Evolutionary conservation across 805 yeast genomes (phyloP).

Genomic region (Priceomyces fermenticarens): DNA sequence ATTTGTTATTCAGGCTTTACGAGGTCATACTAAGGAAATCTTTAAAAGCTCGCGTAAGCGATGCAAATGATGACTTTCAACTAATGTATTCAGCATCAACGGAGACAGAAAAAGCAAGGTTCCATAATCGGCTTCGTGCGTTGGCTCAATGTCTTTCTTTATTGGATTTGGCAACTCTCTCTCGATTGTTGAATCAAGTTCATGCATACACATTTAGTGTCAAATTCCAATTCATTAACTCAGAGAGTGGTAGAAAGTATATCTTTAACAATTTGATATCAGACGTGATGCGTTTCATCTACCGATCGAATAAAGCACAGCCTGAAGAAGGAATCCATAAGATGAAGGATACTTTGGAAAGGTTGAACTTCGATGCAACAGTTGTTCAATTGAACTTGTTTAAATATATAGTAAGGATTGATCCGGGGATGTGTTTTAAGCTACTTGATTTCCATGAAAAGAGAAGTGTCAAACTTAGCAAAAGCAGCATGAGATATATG

Average conservation of each 20-base stretch:
- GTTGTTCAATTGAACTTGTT: conserved; percentile 15
- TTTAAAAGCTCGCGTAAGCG: background rate
- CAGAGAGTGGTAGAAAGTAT: conserved; percentile 11
- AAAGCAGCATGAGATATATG: conserved; percentile 16
- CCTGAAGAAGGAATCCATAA: conserved; percentile 13
- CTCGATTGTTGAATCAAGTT: conserved; percentile 15
- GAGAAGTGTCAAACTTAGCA: conserved; percentile 16
- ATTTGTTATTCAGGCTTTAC: conserved; percentile 4
- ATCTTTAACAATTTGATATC: conserved; percentile 15
- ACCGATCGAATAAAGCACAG: conserved; percentile 5
- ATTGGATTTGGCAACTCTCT: conserved; percentile 14
- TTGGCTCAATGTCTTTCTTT: conserved; percentile 28
- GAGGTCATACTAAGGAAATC: conserved; percentile 4
- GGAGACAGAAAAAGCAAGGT: conserved; percentile 15
- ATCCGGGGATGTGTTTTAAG: conserved; percentile 23
- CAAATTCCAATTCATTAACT: conserved; percentile 9
- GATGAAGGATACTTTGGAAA: conserved; percentile 17
- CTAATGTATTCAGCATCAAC: conserved; percentile 2
- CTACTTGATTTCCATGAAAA: conserved; percentile 20
- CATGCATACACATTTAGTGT: conserved; percentile 5
- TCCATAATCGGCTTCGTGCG: conserved; percentile 25
- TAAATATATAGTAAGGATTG: conserved; percentile 22
- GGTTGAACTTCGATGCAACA: conserved; percentile 10
- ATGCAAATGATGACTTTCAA: conserved; percentile 6
- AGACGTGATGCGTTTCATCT: conserved; percentile 18